Conservation (phyloP, 2,329 filamentous ascomycete species). For the Davidsoniella neocaledoniae region DNA sequence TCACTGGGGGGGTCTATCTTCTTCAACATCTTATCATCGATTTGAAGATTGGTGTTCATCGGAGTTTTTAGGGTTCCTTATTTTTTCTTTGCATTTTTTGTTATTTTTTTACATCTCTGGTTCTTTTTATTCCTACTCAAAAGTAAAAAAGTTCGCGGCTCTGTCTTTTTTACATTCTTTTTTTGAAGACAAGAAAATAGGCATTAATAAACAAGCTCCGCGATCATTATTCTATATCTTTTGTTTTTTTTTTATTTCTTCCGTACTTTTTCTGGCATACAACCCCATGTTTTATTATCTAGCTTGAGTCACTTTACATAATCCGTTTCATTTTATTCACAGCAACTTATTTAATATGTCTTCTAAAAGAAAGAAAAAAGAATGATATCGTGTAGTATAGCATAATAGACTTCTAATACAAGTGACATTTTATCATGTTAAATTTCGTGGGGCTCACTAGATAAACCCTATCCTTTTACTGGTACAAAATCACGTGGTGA, state of each 20-base stretch:
- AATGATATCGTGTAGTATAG: no score
- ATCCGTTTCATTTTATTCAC: background rate
- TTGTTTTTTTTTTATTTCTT: slow-evolving; percentile 1
- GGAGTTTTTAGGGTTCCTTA: background rate
- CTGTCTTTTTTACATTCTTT: background rate
- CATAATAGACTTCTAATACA: no score
- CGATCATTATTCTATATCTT: background rate
- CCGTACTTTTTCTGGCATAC: background rate
- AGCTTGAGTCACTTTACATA: background rate
- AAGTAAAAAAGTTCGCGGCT: no score
- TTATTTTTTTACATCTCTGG: background rate
- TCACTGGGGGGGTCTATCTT: no score
- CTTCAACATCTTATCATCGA: no score
- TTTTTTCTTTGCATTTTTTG: background rate
- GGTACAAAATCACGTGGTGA: no score
- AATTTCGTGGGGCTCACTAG: no score
- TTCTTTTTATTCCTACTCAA: background rate
- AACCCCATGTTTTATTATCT: background rate
- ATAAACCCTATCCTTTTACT: no score
- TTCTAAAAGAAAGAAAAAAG: no score
- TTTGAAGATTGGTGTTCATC: background rate
- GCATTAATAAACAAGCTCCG: background rate
- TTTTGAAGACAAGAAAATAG: background rate
- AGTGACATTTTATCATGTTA: no score
- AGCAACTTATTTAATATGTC: background rate